These are phyloP conservation scores for Geotrichum restrictum DNA, from an alignment of 1,139 yeast species.

Conservation along the genomic window DNA sequence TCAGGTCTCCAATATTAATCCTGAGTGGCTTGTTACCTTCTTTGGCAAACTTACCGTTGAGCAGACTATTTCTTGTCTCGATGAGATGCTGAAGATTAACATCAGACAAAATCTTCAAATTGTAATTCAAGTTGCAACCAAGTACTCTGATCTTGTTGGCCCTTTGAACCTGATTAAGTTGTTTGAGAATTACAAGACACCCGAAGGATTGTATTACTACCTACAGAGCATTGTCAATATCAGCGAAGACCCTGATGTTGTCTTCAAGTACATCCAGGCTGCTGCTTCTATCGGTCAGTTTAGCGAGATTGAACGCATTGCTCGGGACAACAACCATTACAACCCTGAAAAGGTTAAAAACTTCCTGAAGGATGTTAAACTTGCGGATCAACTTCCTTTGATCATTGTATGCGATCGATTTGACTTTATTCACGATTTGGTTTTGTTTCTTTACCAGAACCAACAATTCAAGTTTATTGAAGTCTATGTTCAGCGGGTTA, in stretches of 20 bases:
- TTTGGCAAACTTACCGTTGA: conserved; percentile 94
- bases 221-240: conserved; percentile 88
- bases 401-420: conserved; percentile 94
- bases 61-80: conserved; percentile 82
- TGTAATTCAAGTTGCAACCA: conserved; percentile 93
- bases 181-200: conserved; percentile 88
- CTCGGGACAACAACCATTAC: conserved; percentile 88
- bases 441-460: conserved; percentile 88
- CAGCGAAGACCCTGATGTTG: conserved; percentile 92
- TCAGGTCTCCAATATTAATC: conserved; percentile 79
- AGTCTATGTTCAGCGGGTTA: conserved; percentile 95
- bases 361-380: conserved; percentile 87
- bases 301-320: conserved; percentile 92
- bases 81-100: conserved; percentile 77
- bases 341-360: conserved; percentile 97
- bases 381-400: conserved; percentile 93
- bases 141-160: conserved; percentile 91
- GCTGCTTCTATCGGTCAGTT: conserved; percentile 88
- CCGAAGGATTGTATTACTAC: conserved; percentile 91
- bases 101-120: conserved; percentile 86
- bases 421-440: conserved; percentile 87
- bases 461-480: conserved; percentile 94
- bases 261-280: conserved; percentile 90
- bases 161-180: conserved; percentile 77
- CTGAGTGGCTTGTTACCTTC: conserved; percentile 89